Evolutionary conservation across 768 basidiomycete species (phyloP).

Genomic region (Lactifluus volemus): DNA sequence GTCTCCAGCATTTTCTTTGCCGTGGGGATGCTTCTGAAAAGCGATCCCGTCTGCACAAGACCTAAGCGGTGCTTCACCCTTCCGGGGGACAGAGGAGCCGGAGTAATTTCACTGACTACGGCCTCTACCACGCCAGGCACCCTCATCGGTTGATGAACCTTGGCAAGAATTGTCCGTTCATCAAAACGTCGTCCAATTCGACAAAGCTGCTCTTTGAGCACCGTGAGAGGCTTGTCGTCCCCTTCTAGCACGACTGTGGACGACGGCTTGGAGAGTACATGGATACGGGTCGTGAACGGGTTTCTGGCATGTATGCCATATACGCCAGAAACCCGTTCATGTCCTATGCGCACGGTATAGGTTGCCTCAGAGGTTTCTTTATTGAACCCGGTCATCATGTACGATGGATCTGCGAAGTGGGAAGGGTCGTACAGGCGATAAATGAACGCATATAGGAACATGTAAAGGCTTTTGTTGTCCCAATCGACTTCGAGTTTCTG

Average conservation of each 20-base stretch:
- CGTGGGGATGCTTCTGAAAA: not conserved
- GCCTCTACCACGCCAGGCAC: constrained; percentile 4
- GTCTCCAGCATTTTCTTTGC: not conserved
- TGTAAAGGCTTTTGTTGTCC: too few species aligned
- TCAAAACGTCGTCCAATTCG: not conserved
- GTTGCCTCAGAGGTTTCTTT: not conserved
- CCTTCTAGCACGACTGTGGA: not conserved
- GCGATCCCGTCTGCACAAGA: not conserved
- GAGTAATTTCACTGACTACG: not conserved
- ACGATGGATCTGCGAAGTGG: not conserved
- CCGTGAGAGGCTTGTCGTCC: not conserved
- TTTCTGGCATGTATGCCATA: not conserved
- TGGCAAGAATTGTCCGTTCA: not conserved
- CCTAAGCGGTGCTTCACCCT: not conserved
- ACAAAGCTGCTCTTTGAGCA: not conserved
- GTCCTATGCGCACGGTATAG: not conserved
- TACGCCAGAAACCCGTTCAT: too few species aligned
- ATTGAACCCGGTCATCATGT: not conserved
- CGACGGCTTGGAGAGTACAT: not conserved
- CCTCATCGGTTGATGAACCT: not conserved
- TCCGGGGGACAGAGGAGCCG: not conserved
- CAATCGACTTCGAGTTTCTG: too few species aligned
- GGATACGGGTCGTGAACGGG: not conserved
- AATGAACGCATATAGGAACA: not conserved
- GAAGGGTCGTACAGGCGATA: not conserved